phyloP scores from a whole-genome alignment of 1,284 basidiomycete species.

The Tetrapyrgos nigripes region DNA sequence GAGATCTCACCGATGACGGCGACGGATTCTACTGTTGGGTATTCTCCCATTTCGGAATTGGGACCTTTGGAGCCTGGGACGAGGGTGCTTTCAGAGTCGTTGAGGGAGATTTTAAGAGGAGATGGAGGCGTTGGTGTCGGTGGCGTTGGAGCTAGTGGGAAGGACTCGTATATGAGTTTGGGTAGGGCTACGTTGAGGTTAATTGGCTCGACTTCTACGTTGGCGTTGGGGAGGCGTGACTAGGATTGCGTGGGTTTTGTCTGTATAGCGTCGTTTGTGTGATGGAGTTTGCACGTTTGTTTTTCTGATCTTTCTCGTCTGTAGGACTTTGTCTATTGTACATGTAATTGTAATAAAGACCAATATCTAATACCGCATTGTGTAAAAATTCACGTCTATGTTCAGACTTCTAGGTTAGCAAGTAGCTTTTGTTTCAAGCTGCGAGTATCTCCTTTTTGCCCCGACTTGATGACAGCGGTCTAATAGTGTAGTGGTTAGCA shows the following conservation, averaged over 20 bases:
- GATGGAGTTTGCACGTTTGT: too few relatives aligned
- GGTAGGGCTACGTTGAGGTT: constrained; percentile 3
- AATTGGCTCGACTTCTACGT: not conserved
- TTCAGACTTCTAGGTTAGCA: too few relatives aligned
- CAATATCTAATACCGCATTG: too few relatives aligned
- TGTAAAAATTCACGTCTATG: too few relatives aligned
- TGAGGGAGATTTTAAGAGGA: not conserved
- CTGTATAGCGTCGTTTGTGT: not conserved
- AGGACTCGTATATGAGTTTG: not conserved
- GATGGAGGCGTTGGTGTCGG: not conserved
- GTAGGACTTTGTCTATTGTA: too few relatives aligned
- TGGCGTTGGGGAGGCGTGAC: not conserved
- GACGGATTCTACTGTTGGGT: constrained; percentile 15
- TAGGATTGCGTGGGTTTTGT: too few relatives aligned
- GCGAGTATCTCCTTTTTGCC: too few relatives aligned
- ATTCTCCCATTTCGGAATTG: constrained; percentile 11
- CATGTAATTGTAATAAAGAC: too few relatives aligned
- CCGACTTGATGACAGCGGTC: not conserved
- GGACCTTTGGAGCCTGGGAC: not conserved
- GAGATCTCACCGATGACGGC: constrained; percentile 17
- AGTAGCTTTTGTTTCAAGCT: too few relatives aligned
- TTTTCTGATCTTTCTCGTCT: too few relatives aligned
- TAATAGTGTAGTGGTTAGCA: not conserved
- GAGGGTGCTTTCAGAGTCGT: not conserved
- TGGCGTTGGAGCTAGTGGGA: not conserved